phyloP scores from a whole-genome alignment of 495 filamentous ascomycete genomes.

The Aspergillus conjunctus region DNA sequence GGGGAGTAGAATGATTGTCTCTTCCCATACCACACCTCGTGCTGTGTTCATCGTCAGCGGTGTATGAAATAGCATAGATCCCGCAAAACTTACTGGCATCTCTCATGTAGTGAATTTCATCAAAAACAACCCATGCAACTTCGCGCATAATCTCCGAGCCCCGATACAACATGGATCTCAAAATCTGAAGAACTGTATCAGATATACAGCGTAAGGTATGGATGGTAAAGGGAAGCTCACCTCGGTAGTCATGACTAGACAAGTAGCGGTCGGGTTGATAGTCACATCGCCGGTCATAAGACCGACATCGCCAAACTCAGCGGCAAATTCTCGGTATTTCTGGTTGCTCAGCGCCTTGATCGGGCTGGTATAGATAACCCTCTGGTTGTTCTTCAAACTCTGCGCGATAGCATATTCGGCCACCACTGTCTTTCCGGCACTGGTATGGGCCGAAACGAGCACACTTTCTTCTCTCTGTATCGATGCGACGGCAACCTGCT shows the following conservation, averaged over 20 bases:
- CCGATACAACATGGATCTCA: conserved; percentile 96
- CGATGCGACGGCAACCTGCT: conserved; percentile 86
- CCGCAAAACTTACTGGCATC: conserved; percentile 61
- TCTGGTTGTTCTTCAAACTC: conserved; percentile 92
- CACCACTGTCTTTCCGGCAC: conserved; percentile 96
- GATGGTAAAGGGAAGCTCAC: conserved; percentile 29
- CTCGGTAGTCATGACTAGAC: conserved; percentile 98
- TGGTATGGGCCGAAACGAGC: conserved; percentile 94
- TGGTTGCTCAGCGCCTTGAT: conserved; percentile 99
- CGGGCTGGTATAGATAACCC: conserved; percentile 98
- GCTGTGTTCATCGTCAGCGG: conserved; percentile 38
- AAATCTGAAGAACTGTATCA: conserved; percentile 56
- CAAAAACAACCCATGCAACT: conserved; percentile 96
- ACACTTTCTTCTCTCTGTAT: conserved; percentile 96
- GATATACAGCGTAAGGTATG: conserved; percentile 1
- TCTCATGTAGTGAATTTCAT: conserved; percentile 98
- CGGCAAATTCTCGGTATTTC: conserved; percentile 94
- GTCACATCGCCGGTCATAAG: conserved; percentile 99
- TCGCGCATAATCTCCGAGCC: conserved; percentile 99
- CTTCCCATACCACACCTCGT: conserved; percentile 97
- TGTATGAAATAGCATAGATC: neutral
- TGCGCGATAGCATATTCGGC: conserved; percentile 98
- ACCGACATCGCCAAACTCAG: conserved; percentile 94
- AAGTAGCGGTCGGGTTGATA: conserved; percentile 97
- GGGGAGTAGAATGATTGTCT: conserved; percentile 94